Percentiles rank a stretch among this genome's conserved stretches.
phyloP scores from a whole-genome alignment of 352 stramenopile genomes.

The Phytophthora cryptogea region DNA sequence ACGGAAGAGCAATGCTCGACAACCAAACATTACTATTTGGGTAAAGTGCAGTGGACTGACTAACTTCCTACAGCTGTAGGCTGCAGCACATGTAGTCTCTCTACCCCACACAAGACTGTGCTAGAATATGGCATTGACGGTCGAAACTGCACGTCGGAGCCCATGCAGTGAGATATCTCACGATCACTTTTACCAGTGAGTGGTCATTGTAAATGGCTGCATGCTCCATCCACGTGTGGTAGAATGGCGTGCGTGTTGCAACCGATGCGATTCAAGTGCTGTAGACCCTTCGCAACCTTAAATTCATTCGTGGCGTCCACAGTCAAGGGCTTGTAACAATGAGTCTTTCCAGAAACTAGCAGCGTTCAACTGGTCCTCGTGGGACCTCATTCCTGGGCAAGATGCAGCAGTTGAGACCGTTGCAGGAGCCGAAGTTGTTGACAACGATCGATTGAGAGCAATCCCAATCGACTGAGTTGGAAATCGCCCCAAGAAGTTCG shows the following conservation, averaged over 20 bases:
- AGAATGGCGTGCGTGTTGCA: conserved; percentile 24
- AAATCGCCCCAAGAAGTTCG: neutral
- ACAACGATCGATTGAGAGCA: conserved; percentile 3
- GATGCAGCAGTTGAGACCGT: neutral
- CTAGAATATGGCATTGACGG: neutral
- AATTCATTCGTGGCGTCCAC: conserved; percentile 23
- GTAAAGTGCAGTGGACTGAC: neutral
- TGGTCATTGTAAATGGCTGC: neutral
- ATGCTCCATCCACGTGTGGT: conserved; percentile 2
- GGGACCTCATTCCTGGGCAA: neutral
- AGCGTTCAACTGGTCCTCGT: conserved; percentile 1
- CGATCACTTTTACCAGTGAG: neutral
- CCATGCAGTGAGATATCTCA: conserved; percentile 5
- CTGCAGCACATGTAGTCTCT: neutral
- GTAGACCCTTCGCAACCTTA: neutral
- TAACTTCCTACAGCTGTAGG: neutral
- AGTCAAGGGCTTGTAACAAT: neutral
- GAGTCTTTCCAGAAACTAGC: conserved; percentile 15
- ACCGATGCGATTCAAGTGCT: conserved; percentile 7
- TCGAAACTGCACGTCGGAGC: neutral
- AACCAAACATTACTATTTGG: neutral
- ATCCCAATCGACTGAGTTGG: neutral
- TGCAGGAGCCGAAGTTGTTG: conserved; percentile 5
- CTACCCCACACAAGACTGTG: neutral
- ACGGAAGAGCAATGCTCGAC: conserved; percentile 4